phyloP scores from a whole-genome alignment of 1,284 basidiomycete genomes.

The Fomitiporia mediterranea region DNA sequence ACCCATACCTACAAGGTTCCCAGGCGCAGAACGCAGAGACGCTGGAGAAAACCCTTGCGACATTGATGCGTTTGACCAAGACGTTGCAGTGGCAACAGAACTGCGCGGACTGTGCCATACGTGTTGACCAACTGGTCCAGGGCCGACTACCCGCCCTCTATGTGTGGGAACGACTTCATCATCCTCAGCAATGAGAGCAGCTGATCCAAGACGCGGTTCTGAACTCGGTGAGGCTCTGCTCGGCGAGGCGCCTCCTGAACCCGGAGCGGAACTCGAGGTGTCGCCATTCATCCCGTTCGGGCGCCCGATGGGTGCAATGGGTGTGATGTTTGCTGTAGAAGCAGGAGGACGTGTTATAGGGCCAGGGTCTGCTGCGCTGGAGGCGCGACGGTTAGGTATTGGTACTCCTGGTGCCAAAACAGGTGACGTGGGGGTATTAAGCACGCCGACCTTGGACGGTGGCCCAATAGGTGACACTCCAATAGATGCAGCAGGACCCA shows the following conservation, averaged over 20 bases:
- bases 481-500: constrained; percentile 37
- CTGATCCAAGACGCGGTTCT: constrained; percentile 70
- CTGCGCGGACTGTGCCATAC: constrained; percentile 41
- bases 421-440: constrained; percentile 37
- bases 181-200: constrained; percentile 68
- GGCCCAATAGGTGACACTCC: constrained; percentile 64
- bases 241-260: constrained; percentile 60
- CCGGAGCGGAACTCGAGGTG: constrained; percentile 30
- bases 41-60: constrained; percentile 33
- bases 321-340: constrained; percentile 40
- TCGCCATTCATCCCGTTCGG: constrained; percentile 42
- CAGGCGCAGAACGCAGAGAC: constrained; percentile 25
- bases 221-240: constrained; percentile 65
- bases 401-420: constrained; percentile 5
- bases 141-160: constrained; percentile 26
- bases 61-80: constrained; percentile 40
- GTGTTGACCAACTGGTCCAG: constrained; percentile 40
- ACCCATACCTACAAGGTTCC: not conserved
- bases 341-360: constrained; percentile 58
- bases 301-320: constrained; percentile 56
- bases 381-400: constrained; percentile 31
- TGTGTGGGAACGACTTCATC: constrained; percentile 57
- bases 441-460: constrained; percentile 29
- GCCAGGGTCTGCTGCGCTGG: constrained; percentile 32
- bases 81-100: constrained; percentile 30